phyloP scores from a whole-genome alignment of 805 yeast species.

The Isabelozyma gotoi region DNA sequence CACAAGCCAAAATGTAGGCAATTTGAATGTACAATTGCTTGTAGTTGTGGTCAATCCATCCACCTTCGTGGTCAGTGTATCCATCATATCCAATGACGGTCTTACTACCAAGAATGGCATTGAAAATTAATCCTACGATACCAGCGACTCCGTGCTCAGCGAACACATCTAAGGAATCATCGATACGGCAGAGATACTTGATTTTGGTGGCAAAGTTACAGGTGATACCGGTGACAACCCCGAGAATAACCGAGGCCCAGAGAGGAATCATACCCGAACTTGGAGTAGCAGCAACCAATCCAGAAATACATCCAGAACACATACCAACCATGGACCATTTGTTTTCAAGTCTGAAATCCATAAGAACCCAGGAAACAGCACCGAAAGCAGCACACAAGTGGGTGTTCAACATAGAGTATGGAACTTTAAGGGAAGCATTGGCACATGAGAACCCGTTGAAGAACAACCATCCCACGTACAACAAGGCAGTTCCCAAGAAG shows the following conservation, averaged over 20 bases:
- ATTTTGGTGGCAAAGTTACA: conserved; percentile 91
- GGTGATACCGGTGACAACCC: conserved; percentile 73
- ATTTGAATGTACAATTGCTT: conserved; percentile 89
- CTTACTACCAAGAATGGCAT: conserved; percentile 82
- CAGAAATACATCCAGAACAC: conserved; percentile 94
- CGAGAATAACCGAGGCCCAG: conserved; percentile 88
- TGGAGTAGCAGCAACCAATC: conserved; percentile 96
- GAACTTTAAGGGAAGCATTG: conserved; percentile 78
- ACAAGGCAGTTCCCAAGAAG: conserved; percentile 79
- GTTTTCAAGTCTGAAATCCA: conserved; percentile 83
- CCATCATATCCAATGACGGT: conserved; percentile 93
- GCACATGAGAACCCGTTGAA: conserved; percentile 91
- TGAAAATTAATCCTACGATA: conserved; percentile 82
- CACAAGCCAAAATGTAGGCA: conserved; percentile 73
- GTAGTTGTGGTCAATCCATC: conserved; percentile 90
- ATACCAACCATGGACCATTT: conserved; percentile 95
- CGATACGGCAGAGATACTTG: conserved; percentile 77
- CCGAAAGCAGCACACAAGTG: conserved; percentile 88
- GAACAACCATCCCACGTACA: conserved; percentile 96
- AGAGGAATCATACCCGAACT: conserved; percentile 87
- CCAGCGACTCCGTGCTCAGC: conserved; percentile 99
- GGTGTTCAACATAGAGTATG: conserved; percentile 89
- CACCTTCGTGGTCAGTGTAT: conserved; percentile 79
- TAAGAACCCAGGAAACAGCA: conserved; percentile 86
- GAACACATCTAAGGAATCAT: conserved; percentile 89